These are phyloP conservation scores for Aspergillus piperis DNA, from an alignment of 2,329 filamentous ascomycete genomes.

Conservation along the genomic window DNA sequence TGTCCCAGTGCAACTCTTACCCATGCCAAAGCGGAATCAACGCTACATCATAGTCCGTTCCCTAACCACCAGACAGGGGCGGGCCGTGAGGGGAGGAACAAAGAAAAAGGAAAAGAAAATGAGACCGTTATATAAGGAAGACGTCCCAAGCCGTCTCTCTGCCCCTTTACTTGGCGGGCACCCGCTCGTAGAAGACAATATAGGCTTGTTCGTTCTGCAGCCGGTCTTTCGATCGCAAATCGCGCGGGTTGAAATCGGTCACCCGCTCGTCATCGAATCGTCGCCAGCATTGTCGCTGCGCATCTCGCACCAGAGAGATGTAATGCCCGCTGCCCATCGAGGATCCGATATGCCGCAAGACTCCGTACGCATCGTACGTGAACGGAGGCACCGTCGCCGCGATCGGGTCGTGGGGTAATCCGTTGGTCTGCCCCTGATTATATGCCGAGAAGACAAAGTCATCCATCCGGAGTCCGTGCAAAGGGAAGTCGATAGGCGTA, in stretches of 20 bases:
- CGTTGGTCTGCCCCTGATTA: constrained; percentile 36
- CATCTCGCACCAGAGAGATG: constrained; percentile 67
- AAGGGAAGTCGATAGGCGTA: constrained; percentile 73
- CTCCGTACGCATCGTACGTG: constrained; percentile 81
- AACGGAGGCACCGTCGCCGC: constrained; percentile 59
- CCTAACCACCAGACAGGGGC: not conserved
- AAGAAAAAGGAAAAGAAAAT: not conserved
- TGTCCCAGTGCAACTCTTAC: not conserved
- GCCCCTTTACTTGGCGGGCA: constrained; percentile 41
- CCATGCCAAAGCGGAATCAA: not conserved
- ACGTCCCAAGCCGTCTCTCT: not conserved
- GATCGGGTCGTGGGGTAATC: constrained; percentile 59
- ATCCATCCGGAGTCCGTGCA: constrained; percentile 67
- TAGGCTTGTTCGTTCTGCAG: constrained; percentile 66
- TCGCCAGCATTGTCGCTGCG: constrained; percentile 59
- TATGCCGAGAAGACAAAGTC: constrained; percentile 59
- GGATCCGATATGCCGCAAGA: constrained; percentile 73
- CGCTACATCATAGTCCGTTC: not conserved
- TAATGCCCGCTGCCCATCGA: constrained; percentile 77
- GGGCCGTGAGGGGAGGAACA: too few species aligned
- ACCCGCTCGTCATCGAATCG: constrained; percentile 61
- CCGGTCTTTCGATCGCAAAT: constrained; percentile 49
- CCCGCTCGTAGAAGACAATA: constrained; percentile 64
- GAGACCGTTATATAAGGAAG: not conserved
- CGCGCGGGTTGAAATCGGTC: constrained; percentile 59